These are phyloP conservation scores for Podaxis rugospora DNA, from an alignment of 768 basidiomycete species.

Conservation along the genomic window DNA sequence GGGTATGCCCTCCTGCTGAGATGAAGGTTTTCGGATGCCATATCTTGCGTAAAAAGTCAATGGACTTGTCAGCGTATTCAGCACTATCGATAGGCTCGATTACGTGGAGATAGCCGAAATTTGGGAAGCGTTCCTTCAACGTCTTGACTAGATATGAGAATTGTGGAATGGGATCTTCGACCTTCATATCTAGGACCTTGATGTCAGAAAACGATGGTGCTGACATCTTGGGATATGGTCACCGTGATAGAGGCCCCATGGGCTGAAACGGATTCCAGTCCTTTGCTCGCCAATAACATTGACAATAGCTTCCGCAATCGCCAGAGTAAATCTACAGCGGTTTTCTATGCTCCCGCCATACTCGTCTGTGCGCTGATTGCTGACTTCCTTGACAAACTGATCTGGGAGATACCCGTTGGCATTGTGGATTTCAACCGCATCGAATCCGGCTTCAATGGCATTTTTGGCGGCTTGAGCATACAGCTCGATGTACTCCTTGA, in stretches of 20 bases:
- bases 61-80: constrained; percentile 23
- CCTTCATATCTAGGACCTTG: constrained; percentile 38
- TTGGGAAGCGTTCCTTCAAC: constrained; percentile 34
- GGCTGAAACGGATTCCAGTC: constrained; percentile 54
- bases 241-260: constrained; percentile 45
- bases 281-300: constrained; percentile 48
- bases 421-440: constrained; percentile 45
- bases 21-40: constrained; percentile 26
- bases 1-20: constrained; percentile 52
- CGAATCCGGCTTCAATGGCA: constrained; percentile 61
- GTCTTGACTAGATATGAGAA: constrained; percentile 45
- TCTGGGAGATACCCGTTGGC: constrained; percentile 49
- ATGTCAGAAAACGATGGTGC: constrained; percentile 8
- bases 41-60: constrained; percentile 25
- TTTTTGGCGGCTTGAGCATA: constrained; percentile 54
- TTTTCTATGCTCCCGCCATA: constrained; percentile 50
- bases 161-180: constrained; percentile 50
- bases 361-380: constrained; percentile 32
- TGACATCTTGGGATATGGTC: constrained; percentile 4
- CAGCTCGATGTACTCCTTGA: constrained; percentile 43
- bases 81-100: constrained; percentile 31
- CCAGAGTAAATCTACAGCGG: constrained; percentile 49
- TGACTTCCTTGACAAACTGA: constrained; percentile 57
- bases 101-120: constrained; percentile 50
- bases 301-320: constrained; percentile 48